phyloP scores from a whole-genome alignment of 2,329 filamentous ascomycete species.

The Talaromyces rugulosus region DNA sequence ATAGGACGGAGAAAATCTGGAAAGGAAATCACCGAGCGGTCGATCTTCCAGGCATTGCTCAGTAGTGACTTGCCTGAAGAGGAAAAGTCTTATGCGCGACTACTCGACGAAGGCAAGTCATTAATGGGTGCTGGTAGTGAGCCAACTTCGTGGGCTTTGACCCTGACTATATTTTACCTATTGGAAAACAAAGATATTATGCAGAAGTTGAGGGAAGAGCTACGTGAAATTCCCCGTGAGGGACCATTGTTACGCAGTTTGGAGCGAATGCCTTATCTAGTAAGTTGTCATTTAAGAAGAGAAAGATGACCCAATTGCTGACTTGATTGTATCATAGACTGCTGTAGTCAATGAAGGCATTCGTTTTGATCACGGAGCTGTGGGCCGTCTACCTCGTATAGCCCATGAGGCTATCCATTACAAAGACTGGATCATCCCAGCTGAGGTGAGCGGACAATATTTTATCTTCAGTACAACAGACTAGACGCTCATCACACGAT shows the following conservation, averaged over 20 bases:
- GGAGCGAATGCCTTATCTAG: constrained; percentile 37
- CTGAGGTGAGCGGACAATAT: constrained; percentile 9
- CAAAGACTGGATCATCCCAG: constrained; percentile 29
- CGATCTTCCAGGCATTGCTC: constrained; percentile 2
- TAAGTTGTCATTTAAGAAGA: constrained; percentile 30
- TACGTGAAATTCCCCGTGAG: constrained; percentile 10
- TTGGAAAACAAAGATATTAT: constrained; percentile 17
- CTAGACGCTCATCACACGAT: constrained; percentile 19
- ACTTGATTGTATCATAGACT: constrained; percentile 11
- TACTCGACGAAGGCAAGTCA: background rate
- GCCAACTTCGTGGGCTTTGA: constrained; percentile 29
- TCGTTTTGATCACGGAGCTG: constrained; percentile 28
- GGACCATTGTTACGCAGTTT: constrained; percentile 13
- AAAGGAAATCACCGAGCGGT: background rate
- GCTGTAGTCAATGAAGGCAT: constrained; percentile 33
- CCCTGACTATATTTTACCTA: constrained; percentile 28
- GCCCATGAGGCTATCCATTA: constrained; percentile 25
- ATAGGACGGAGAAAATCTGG: background rate
- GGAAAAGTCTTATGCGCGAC: constrained; percentile 4
- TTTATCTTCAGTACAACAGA: background rate
- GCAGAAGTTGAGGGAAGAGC: constrained; percentile 22
- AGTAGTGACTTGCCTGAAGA: constrained; percentile 2
- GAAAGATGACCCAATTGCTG: background rate
- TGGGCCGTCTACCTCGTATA: constrained; percentile 26
- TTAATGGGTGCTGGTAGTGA: constrained; percentile 24